Evolutionary conservation across 179 eudicot species (phyloP), one percentile per base, ranked within the genome.

Genomic region (Sideroxylon spinosum): DNA sequence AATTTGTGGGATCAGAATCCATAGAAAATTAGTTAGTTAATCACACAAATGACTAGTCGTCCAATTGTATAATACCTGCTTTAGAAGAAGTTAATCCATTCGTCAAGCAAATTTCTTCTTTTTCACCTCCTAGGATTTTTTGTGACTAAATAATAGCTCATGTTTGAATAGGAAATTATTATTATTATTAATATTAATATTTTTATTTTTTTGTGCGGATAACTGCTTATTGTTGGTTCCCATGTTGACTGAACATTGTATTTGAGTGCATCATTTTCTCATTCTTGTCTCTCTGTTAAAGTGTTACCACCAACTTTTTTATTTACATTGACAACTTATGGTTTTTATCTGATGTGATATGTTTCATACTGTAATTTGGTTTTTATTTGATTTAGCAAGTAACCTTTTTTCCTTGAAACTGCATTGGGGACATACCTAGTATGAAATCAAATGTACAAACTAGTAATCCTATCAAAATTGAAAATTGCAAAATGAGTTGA

Each of bases 401-500:
- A 52, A 71, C 52, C 23, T 20, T 26, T 25, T 71, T 56, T 55
- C 63, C 37, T 53, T 8, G 55, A 48, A 55, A 55, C 63, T 72
- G 76, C 48, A 26, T 55, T 25, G 23, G 9, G 23, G 17, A 28
- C 63, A 53, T 72, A 25, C 22, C 46, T 28, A 26, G 28, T 26
- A 53, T 55, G 49, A 59, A 72, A 28, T 55, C 14, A 28, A 26
- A 16, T 53, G 62, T 26, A 25, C 48, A 52, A 14, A 52, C 62
- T 72, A 26, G 32, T 72, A 19, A 7, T 72, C 16, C 76, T 17
- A 53, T 17, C 6, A 55, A 32, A 53, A 72, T 6, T 72, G 63
- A 60, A 3, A 60, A 68, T 65, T 77, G 53, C 37, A 19, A 75
- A 26, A 19, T 75, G 19, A 69, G 76, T 61, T 70, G 79, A 70